A percentile compares a stretch with the other conserved stretches of the same genome.
These are phyloP conservation scores for Arctium lappa DNA, from an alignment of 129 eudicot genomes.

Conservation along the genomic window DNA sequence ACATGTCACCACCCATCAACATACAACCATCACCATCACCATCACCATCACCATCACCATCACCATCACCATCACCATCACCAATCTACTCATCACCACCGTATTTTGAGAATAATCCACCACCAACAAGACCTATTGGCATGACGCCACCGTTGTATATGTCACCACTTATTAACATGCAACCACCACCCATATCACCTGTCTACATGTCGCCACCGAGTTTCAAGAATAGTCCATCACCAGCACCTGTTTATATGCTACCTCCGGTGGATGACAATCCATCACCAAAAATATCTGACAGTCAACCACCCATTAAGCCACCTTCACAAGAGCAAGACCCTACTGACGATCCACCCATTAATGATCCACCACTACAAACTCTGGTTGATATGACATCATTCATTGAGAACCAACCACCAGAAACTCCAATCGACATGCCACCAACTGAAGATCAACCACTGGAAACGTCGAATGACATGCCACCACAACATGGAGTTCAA, in stretches of 20 bases:
- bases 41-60: no score
- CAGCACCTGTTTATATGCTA: neutral
- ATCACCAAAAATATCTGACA: neutral
- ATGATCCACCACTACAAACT: neutral
- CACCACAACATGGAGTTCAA: neutral
- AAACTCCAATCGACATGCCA: neutral
- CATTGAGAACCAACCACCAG: neutral
- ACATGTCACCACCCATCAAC: neutral
- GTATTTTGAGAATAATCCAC: neutral
- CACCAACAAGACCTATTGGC: neutral
- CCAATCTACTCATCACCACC: neutral
- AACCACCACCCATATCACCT: constrained; percentile 5
- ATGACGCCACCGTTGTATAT: neutral
- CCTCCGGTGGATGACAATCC: neutral
- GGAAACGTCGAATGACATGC: neutral
- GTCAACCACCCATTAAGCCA: neutral
- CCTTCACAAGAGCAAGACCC: constrained; percentile 5
- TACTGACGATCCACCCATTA: neutral
- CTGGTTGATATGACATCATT: neutral
- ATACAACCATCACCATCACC: neutral
- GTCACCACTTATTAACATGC: neutral
- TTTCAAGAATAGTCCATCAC: constrained; percentile 2
- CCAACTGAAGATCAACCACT: neutral
- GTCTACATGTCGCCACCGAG: neutral
- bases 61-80: neutral